These are phyloP conservation scores for Abrus precatorius DNA, from an alignment of 306 rosid genomes.

Conservation along the genomic window DNA sequence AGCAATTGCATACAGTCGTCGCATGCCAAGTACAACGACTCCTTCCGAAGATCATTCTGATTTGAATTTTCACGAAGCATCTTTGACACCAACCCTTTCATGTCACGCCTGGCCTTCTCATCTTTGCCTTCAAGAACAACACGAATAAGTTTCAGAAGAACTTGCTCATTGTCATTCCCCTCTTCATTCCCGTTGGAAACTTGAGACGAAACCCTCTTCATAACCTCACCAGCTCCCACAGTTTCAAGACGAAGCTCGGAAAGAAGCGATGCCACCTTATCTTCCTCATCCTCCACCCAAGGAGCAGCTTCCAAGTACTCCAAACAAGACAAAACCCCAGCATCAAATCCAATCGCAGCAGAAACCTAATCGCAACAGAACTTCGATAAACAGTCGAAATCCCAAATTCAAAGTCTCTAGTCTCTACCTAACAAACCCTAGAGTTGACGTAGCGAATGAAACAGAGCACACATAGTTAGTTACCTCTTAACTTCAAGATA, in stretches of 20 bases:
- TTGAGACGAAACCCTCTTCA: conserved; percentile 86
- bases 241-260: conserved; percentile 94
- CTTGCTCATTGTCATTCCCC: conserved; percentile 83
- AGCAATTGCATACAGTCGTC: conserved; percentile 87
- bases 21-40: conserved; percentile 79
- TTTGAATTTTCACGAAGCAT: conserved; percentile 91
- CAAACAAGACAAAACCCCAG: conserved; percentile 94
- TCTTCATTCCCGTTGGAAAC: conserved; percentile 73
- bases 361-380: conserved; percentile 69
- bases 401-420: conserved; percentile 42
- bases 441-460: background rate
- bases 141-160: conserved; percentile 80
- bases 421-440: conserved; percentile 42
- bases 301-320: conserved; percentile 98
- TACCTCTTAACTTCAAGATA: conserved; percentile 71
- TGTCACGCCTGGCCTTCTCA: conserved; percentile 94
- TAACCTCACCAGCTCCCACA: conserved; percentile 89
- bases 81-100: conserved; percentile 90
- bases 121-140: conserved; percentile 99
- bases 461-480: no score
- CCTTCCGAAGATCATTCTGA: conserved; percentile 83
- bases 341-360: conserved; percentile 92
- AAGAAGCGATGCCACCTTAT: conserved; percentile 88
- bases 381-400: conserved; percentile 42
- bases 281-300: conserved; percentile 98